Evolutionary conservation across 169 alveolate genomes (phyloP).

Genomic region (Plasmodium billcollinsi): DNA sequence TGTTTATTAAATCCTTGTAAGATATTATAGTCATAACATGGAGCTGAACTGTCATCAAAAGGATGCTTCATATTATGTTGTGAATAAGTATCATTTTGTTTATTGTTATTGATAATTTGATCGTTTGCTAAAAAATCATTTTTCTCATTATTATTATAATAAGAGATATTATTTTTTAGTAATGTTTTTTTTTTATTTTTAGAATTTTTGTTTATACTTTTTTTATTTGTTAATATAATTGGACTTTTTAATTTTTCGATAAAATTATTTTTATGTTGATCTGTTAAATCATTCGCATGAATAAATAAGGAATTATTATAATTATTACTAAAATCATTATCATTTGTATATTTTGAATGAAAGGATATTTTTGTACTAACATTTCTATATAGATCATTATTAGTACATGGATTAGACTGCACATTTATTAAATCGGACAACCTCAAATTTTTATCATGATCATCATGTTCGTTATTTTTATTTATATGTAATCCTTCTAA

Average conservation of each 20-base stretch:
- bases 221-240: background rate
- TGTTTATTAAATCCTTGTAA: slow-evolving; percentile 30
- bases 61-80: slow-evolving; percentile 23
- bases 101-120: slow-evolving; percentile 1
- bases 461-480: slow-evolving; percentile 31
- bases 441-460: slow-evolving; percentile 8
- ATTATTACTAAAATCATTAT: slow-evolving; percentile 20
- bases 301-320: slow-evolving; percentile 19
- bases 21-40: slow-evolving; percentile 20
- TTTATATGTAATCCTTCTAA: slow-evolving; percentile 13
- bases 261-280: slow-evolving; percentile 15
- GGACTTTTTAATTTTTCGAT: slow-evolving; percentile 35
- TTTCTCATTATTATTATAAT: slow-evolving; percentile 11
- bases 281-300: slow-evolving; percentile 16
- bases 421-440: slow-evolving; percentile 4
- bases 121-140: slow-evolving; percentile 24
- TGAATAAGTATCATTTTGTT: slow-evolving; percentile 25
- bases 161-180: slow-evolving; percentile 28
- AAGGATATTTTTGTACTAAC: background rate
- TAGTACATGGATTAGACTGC: slow-evolving; percentile 18
- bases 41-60: slow-evolving; percentile 9
- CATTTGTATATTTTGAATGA: slow-evolving; percentile 39
- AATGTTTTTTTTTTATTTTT: slow-evolving; percentile 8
- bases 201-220: slow-evolving; percentile 3
- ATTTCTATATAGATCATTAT: slow-evolving; percentile 23